These are phyloP conservation scores for Actinidia chinensis DNA, from an alignment of 179 eudicot genomes.

Conservation along the genomic window DNA sequence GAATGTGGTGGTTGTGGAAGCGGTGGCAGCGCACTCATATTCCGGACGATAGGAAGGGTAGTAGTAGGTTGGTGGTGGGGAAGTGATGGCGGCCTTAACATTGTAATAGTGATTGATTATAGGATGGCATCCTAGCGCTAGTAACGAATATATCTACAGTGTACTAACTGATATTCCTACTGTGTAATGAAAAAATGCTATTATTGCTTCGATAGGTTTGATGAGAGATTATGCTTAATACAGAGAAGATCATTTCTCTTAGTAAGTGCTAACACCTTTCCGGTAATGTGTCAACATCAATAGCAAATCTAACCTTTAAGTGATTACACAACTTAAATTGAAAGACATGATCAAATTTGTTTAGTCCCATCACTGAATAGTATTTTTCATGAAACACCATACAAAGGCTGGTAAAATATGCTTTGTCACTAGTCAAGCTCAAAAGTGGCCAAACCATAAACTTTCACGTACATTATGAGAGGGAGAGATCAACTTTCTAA, in stretches of 20 bases:
- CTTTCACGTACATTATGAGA: not conserved
- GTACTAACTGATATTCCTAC: too few species aligned
- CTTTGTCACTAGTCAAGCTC: not conserved
- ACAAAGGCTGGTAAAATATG: not conserved
- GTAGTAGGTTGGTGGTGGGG: too few species aligned
- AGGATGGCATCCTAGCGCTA: not conserved
- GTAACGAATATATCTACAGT: not conserved
- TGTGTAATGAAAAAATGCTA: too few species aligned
- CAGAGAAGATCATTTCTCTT: not conserved
- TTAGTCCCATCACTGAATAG: not conserved
- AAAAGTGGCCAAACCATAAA: not conserved
- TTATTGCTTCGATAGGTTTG: too few species aligned
- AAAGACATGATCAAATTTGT: not conserved
- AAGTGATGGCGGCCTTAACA: not conserved
- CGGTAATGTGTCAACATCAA: not conserved
- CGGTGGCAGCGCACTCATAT: too few species aligned
- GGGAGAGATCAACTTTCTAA: constrained; percentile 9
- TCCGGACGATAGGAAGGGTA: too few species aligned
- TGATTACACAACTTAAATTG: not conserved
- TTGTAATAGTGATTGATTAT: not conserved
- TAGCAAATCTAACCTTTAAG: not conserved
- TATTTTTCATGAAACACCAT: not conserved
- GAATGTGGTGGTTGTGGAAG: too few species aligned
- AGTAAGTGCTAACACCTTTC: not conserved
- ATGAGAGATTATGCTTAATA: not conserved